Base-by-base conservation (phyloP, 2,329 filamentous ascomycete genomes). In the Penicillium brevicompactum region DNA sequence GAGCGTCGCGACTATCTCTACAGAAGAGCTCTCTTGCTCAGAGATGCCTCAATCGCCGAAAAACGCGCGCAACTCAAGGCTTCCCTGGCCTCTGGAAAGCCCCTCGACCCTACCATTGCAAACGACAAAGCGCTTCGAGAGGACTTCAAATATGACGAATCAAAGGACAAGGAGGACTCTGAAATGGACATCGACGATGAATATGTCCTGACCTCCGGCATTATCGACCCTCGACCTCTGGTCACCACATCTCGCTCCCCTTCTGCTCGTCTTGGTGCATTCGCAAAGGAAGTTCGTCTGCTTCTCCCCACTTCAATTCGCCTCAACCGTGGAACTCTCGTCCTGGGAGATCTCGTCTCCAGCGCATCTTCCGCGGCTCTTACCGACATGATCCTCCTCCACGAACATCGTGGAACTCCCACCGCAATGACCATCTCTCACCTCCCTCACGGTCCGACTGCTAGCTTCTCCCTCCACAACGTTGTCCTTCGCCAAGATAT, bases 71-170 rank as follows among this genome's bases (percentile, higher is more conserved):
- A 95, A 72, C 79, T 99, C 51, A 89, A 92, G 72, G 86, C 88
- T 32, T 92, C 92, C 9, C 82, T 97, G 48, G 93, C 94, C 21
- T 91, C 90, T 9, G 94, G 94, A 61, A 96, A 94, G 70, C 89
- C 91, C 8, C 78, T 96, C 46, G 89, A 93, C 64, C 85, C 89
- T 22, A 81, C 84, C 34, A 90, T 97, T 62, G 91, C 92, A 52
- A 89, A 96, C 69, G 93, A 99, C 76, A 91, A 91, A 74, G 72
- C 83, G 30, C 78, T 99, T 52, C 85, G 92, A 42, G 87, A 90
- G 70, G 91, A 97, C 72, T 97, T 89, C 77, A 92, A 92, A 70
- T 99, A 93, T 72, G 94, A 99, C 71, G 93, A 97, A 75, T 90
- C 91, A 4, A 67, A 70, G 45, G 66, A 73, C 21, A 43, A 53